Evolutionary conservation across 1,284 basidiomycete genomes (phyloP), one percentile per base, ranked within the genome.

Genomic region (Cutaneotrichosporon sp.): DNA sequence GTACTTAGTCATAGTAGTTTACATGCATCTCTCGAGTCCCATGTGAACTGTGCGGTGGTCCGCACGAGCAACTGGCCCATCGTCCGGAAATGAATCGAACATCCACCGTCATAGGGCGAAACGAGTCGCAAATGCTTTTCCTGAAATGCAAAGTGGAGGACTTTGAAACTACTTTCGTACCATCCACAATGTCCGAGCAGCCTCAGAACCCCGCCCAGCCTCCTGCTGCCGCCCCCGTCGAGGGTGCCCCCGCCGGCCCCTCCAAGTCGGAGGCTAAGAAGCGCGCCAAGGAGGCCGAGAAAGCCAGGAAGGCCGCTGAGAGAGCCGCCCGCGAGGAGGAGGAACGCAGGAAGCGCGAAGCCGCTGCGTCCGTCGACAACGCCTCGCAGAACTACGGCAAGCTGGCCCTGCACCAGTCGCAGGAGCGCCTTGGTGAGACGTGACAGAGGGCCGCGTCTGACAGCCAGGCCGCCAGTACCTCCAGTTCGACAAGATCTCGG

Each of bases 201-300:
- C 42, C 68, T 36, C 53, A 67, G 59, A 60, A 63, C 50, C 32
- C 60, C 38, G 63, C 64, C 36, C 64, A 58, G 14, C 51, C 60
- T 8, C 50, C 51, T 16, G 62, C 62, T 14, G 49, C 62, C n/a
- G 55, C 64, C 18, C 42, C 65, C 21, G 64, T 63, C 32, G 51
- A 56, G 4, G 67, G 42, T 21, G 70, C 66, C 40, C 61, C 75
- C 56, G 69, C 72, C 61, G 77, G 76, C 34, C 89, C 90, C 8
- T 89, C 90, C 65, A 97, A 97, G 82, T 92, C 85, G 76, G 93
- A 96, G 75, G 82, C 94, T 69, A 98, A 98, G 84, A 97, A 95
- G 83, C 86, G 88, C 38, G 91, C 90, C 34, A 97, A 96, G 80
- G 90, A 91, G 67, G 90, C 89, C 21, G 93, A 97, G 81, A 98